A percentile compares a stretch with the other conserved stretches of the same genome.
Conservation (phyloP, 2,329 filamentous ascomycete species). For the Thermochaetoides dissita region DNA sequence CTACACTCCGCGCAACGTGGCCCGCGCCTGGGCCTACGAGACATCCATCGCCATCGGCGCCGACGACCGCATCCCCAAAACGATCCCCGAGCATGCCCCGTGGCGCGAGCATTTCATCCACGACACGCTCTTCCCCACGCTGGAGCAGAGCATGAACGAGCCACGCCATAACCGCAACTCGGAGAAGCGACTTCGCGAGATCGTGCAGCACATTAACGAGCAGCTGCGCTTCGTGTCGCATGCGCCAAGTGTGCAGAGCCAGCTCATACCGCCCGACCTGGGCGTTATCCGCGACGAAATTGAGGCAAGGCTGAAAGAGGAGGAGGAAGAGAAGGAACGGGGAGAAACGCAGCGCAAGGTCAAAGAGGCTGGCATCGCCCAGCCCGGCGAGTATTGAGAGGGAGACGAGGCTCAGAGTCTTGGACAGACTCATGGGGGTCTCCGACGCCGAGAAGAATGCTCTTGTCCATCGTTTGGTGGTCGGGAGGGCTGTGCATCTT, state of each 20-base stretch:
- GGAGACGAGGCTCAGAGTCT: too few species aligned
- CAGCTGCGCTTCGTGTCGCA: conserved; percentile 75
- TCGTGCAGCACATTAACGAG: conserved; percentile 66
- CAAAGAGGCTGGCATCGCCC: conserved; percentile 43
- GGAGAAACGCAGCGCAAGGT: conserved; percentile 38
- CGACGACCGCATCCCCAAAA: conserved; percentile 53
- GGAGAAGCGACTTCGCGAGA: conserved; percentile 57
- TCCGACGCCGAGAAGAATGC: too few species aligned
- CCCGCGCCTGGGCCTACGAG: conserved; percentile 92
- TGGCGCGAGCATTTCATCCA: conserved; percentile 82
- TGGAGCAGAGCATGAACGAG: conserved; percentile 58
- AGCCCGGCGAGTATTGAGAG: conserved; percentile 37
- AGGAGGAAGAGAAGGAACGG: conserved; percentile 44
- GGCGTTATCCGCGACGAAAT: conserved; percentile 53
- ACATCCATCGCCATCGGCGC: conserved; percentile 77
- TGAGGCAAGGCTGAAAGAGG: conserved; percentile 52
- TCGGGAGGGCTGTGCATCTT: too few species aligned
- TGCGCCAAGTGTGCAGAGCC: conserved; percentile 78
- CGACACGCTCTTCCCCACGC: conserved; percentile 73
- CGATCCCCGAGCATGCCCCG: conserved; percentile 66
- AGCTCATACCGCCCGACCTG: conserved; percentile 65
- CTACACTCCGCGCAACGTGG: conserved; percentile 93
- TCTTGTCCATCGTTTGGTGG: neutral
- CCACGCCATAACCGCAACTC: conserved; percentile 66
- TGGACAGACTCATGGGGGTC: too few species aligned